Evolutionary conservation across 805 yeast species (phyloP).

Genomic region (Metschnikowia dekortorum): DNA sequence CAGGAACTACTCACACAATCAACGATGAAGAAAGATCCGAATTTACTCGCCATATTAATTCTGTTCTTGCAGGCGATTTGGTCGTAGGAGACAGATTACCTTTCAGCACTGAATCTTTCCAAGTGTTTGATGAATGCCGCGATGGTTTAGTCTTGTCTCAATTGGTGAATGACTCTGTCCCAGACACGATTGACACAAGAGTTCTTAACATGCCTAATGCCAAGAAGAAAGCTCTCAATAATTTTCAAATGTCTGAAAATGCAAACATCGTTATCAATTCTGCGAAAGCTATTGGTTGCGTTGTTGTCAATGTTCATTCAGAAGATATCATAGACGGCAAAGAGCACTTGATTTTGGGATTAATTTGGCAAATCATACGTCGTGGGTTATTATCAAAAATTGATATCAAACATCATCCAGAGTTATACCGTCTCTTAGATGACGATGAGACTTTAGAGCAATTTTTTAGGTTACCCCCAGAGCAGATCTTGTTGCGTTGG

Average conservation of each 20-base stretch:
- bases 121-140: slow-evolving; percentile 92
- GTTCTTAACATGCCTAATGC: slow-evolving; percentile 83
- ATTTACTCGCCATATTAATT: slow-evolving; percentile 93
- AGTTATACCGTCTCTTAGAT: slow-evolving; percentile 86
- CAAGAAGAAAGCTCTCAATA: slow-evolving; percentile 74
- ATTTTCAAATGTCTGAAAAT: slow-evolving; percentile 93
- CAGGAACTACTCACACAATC: slow-evolving; percentile 93
- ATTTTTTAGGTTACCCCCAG: slow-evolving; percentile 94
- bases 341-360: slow-evolving; percentile 84
- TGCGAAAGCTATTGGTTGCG: slow-evolving; percentile 98
- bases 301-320: slow-evolving; percentile 95
- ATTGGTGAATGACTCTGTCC: slow-evolving; percentile 94
- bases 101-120: slow-evolving; percentile 89
- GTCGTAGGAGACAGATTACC: slow-evolving; percentile 85
- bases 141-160: slow-evolving; percentile 92
- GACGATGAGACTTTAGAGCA: slow-evolving; percentile 97
- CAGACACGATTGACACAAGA: slow-evolving; percentile 97
- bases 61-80: slow-evolving; percentile 83
- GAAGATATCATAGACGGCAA: slow-evolving; percentile 94
- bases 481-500: slow-evolving; percentile 95
- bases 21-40: slow-evolving; percentile 95
- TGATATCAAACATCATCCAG: slow-evolving; percentile 95
- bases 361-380: slow-evolving; percentile 96
- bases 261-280: slow-evolving; percentile 97
- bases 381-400: slow-evolving; percentile 92